Evolutionary conservation across 2,329 filamentous ascomycete genomes (phyloP), one percentile per base, ranked within the genome.

Genomic region (Cylindrodendrum hubeiense): DNA sequence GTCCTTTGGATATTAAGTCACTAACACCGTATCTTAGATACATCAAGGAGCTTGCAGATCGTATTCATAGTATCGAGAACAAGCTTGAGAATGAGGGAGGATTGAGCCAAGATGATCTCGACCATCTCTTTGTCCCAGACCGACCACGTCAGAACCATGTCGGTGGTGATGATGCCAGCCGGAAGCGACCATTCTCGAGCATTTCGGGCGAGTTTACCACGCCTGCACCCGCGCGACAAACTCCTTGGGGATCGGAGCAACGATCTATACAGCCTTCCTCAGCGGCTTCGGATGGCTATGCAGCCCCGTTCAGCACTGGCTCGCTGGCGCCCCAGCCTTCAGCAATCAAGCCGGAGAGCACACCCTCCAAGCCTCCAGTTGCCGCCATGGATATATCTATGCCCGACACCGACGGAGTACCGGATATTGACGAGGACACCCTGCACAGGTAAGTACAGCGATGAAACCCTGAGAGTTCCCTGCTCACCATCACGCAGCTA

Each of bases 11-110:
- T 26, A 6, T 24, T 4, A 26, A 7, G 5, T 30, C 13, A 65
- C 67, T 69, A 26, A 75, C 60, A 60, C 56, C 63, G 30, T 5
- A 13, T 6, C 6, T n/a, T 73, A 93, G 91, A 17, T 97, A 97
- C 74, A 97, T 97, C 78, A 97, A 97, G 77, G 94, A 97, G 78
- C 86, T 97, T 22, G 93, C 94, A 24, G 94, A 97, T 76, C 86
- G 94, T 26, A 89, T 97, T 64, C 90, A 95, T 73, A 91, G 88
- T 46, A 90, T 97, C 49, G 94, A 97, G 77, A 92, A 91, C 69
- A 92, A 93, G 75, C 89, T 96, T 62, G 87, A 86, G 43, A 84
- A 82, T 9, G 85, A 87, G 33, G 78, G 79, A 64, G 80, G 74
- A 43, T 74, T 79, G 62, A 82, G 78, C 43, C 80, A 83, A 58